Base-by-base conservation (phyloP, 2,329 filamentous ascomycete genomes). In the Leptosphaerulina australis region DNA sequence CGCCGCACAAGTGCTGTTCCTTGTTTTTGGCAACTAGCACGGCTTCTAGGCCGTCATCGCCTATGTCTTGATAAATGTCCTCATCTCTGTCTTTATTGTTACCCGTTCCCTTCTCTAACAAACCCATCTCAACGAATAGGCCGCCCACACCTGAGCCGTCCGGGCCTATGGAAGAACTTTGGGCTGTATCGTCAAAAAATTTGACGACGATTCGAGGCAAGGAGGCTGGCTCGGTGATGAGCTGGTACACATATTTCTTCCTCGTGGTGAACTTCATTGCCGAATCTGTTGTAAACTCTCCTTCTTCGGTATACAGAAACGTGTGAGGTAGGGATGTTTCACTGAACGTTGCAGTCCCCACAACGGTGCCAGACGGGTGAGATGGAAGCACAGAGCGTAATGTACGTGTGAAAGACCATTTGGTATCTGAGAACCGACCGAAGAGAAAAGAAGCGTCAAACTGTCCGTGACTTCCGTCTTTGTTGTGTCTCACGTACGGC, bases 71-170 rank as follows among this genome's bases (percentile, higher is more conserved):
- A n/a, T n/a, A n/a, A n/a, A n/a, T n/a, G n/a, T n/a, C n/a, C n/a
- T n/a, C n/a, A n/a, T n/a, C n/a, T n/a, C n/a, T n/a, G n/a, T n/a
- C n/a, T n/a, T n/a, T n/a, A n/a, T n/a, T n/a, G n/a, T n/a, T n/a
- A n/a, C 8, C 53, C 50, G 1, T 60, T 29, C 3, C 8, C 28
- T 0, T 77, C 74, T 76, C 74, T 7, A 2, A 4, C 24, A 75
- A 57, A 5, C 89, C 82, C n/a, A 92, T 75, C 58, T 88, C 81
- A 57, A 92, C 87, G 65, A 93, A 93, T 15, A 92, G 72, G 49
- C 90, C 90, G 61, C 91, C 88, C 0, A 87, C 83, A 3, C 79
- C 78, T 45, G 77, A 76, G 0, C 54, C 56, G 6, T 52, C 62
- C 50, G 50, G 53, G 2, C 54, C 55, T 26, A 50, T 38, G 2